These are phyloP conservation scores for Alternaria triticimaculans DNA, from an alignment of 2,329 filamentous ascomycete genomes.

Conservation along the genomic window DNA sequence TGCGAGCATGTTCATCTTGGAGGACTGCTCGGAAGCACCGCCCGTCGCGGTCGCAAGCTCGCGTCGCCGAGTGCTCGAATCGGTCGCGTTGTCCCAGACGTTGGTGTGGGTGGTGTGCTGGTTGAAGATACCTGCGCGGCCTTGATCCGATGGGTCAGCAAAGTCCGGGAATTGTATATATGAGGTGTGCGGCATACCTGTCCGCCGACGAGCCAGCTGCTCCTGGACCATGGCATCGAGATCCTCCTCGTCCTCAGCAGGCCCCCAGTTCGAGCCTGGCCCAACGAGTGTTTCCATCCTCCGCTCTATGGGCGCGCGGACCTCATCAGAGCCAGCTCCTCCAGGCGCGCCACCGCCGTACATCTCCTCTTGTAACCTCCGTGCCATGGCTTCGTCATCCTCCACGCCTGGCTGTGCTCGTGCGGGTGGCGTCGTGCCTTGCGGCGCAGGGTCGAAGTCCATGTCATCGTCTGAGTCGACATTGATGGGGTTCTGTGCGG, in stretches of 20 bases:
- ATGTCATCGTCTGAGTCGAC: constrained; percentile 79
- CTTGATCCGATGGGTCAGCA: constrained; percentile 38
- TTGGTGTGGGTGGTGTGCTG: constrained; percentile 63
- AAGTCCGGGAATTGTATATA: constrained; percentile 20
- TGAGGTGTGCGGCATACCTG: constrained; percentile 26
- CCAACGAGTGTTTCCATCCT: constrained; percentile 92
- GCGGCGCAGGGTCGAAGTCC: constrained; percentile 52
- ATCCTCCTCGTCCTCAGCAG: constrained; percentile 56
- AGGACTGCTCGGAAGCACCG: constrained; percentile 68
- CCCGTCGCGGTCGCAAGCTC: constrained; percentile 67
- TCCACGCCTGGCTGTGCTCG: constrained; percentile 61
- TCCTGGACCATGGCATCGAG: constrained; percentile 69
- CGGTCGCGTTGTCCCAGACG: constrained; percentile 64
- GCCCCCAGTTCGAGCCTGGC: constrained; percentile 64
- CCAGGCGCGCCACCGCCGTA: constrained; percentile 64
- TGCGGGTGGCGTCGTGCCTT: constrained; percentile 31
- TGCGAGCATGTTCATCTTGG: constrained; percentile 79
- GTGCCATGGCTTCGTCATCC: constrained; percentile 92
- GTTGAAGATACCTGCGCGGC: constrained; percentile 71
- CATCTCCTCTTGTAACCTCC: constrained; percentile 88
- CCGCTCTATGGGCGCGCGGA: constrained; percentile 88
- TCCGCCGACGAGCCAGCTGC: constrained; percentile 62
- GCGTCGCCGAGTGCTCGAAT: constrained; percentile 56
- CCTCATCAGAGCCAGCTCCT: constrained; percentile 60
- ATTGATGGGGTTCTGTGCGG: constrained; percentile 66